phyloP scores from a whole-genome alignment of 2,329 filamentous ascomycete genomes.

The Cladorrhinum sp. region DNA sequence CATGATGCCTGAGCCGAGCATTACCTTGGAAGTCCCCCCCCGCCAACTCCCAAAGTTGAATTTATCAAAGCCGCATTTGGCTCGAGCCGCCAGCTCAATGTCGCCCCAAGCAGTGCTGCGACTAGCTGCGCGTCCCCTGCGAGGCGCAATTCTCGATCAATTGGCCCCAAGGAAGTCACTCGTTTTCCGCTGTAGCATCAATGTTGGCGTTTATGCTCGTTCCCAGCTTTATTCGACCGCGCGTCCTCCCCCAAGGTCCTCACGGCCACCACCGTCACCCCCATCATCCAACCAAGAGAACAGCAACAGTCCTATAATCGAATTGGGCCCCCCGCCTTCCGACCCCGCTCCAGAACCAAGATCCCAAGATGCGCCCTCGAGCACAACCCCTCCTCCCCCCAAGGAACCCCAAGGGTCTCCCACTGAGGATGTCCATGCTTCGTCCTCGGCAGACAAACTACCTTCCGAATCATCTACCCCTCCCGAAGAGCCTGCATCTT shows the following conservation, averaged over 20 bases:
- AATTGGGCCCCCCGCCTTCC: slow-evolving; percentile 1
- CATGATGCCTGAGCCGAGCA: neutral
- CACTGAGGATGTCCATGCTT: neutral
- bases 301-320: slow-evolving; percentile 1
- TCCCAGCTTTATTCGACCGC: slow-evolving; percentile 33
- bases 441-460: neutral
- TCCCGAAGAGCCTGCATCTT: neutral
- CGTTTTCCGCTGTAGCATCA: slow-evolving; percentile 26
- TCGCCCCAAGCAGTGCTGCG: slow-evolving; percentile 24
- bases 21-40: neutral
- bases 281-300: neutral
- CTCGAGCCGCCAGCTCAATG: slow-evolving; percentile 27
- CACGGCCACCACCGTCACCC: slow-evolving; percentile 8
- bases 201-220: slow-evolving; percentile 16
- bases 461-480: neutral
- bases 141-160: slow-evolving; percentile 18
- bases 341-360: neutral
- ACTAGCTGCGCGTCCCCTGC: slow-evolving; percentile 24
- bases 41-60: neutral
- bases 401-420: neutral
- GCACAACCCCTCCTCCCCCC: neutral
- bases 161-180: slow-evolving; percentile 8
- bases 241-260: slow-evolving; percentile 23
- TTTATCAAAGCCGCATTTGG: slow-evolving; percentile 1
- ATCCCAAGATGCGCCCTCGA: neutral